Evolutionary conservation across 108 stramenopile species (phyloP), one percentile per base, ranked within the genome.

Genomic region (Bacterosira constricta): DNA sequence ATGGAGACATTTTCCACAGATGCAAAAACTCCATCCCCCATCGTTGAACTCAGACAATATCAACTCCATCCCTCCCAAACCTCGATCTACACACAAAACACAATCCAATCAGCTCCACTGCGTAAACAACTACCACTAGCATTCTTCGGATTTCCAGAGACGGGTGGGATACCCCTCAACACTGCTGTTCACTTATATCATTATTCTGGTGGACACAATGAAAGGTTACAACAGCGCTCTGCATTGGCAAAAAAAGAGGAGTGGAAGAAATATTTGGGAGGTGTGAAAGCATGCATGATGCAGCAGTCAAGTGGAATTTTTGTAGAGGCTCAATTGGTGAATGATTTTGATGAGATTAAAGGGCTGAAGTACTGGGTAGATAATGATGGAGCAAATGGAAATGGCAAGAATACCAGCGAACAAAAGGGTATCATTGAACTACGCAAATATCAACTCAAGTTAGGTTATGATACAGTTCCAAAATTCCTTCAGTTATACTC

Each of bases 391-490:
- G 20, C 20, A 11, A 1, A 36, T 4, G 44, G 26, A 30, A 49
- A 25, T 31, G 18, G 18, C 34, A 46, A 25, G 18, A 50, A 62
- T 13, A 45, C 46, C 20, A 13, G 37, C 31, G 34, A 25, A 15
- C 50, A 38, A 23, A 47, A 69, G n/a, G 41, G 66, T 45, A 83
- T 89, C 23, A 62, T 88, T 34, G 88, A 91, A 76, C 39, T 89
- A 12, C 75, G 90, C 27, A 71, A 84, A 42, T 91, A 91, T 56
- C 67, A 91, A 58, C 60, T 91, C 34, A 77, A 67, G 44, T 66
- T 91, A 0, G 90, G 90, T 18, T 91, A 89, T 66, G 90, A 89
- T 46, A 86, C 86, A 11, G 88, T 89, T 1, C 90, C 90, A 9
- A 77, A 78, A 18, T 89, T 88, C 49, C 56, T 88, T 0, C 46